A percentile compares a stretch with the other conserved stretches of the same genome.
phyloP scores from a whole-genome alignment of 345 rosid species.

The Hirschfeldia incana region DNA sequence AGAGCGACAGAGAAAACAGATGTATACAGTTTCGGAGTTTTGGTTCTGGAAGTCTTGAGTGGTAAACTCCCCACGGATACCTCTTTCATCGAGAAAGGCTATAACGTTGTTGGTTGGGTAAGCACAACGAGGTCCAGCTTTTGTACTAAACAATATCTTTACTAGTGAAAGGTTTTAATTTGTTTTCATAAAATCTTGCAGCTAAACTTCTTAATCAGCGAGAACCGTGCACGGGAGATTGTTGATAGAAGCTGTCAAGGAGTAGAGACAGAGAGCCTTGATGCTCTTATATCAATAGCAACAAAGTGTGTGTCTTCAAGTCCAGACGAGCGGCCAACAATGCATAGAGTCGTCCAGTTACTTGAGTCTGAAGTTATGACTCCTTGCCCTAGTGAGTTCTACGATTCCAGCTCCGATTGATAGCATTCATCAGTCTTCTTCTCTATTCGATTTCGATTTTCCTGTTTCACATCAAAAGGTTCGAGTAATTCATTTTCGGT shows the following conservation, averaged over 20 bases:
- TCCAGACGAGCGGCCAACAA: slow-evolving; percentile 92
- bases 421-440: background rate
- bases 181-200: slow-evolving; percentile 42
- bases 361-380: slow-evolving; percentile 98
- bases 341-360: slow-evolving; percentile 93
- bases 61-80: slow-evolving; percentile 98
- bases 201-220: slow-evolving; percentile 77
- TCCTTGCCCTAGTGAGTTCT: slow-evolving; percentile 97
- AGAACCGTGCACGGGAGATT: slow-evolving; percentile 72
- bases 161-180: background rate
- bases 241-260: slow-evolving; percentile 76
- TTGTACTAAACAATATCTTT: background rate
- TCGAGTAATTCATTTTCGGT: slow-evolving; percentile 5
- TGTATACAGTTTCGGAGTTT: slow-evolving; percentile 92
- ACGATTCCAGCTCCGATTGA: slow-evolving; percentile 91
- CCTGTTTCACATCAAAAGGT: slow-evolving; percentile 13
- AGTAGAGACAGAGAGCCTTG: slow-evolving; percentile 73
- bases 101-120: slow-evolving; percentile 99
- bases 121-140: slow-evolving; percentile 37
- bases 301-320: slow-evolving; percentile 73
- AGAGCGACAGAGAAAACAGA: slow-evolving; percentile 99
- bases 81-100: slow-evolving; percentile 93
- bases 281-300: slow-evolving; percentile 82
- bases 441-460: background rate
- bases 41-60: slow-evolving; percentile 91